Evolutionary conservation across 805 yeast species (phyloP), one percentile per base, ranked within the genome.

Genomic region (Ogataea angusta): DNA sequence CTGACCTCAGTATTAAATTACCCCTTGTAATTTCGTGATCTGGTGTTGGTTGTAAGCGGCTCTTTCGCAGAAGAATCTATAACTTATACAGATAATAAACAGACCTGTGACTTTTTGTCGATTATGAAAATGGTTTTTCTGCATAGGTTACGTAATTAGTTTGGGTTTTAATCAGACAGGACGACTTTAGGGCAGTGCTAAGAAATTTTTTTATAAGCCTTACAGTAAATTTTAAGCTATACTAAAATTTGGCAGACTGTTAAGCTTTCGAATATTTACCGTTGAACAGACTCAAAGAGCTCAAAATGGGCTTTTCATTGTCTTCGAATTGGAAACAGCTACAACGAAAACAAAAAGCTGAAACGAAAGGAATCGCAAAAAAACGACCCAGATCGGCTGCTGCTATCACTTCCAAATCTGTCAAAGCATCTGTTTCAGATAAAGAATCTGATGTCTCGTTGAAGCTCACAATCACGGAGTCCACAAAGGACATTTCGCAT

Each of bases 271-370:
- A 19, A 19, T 19, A 19, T 19, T 7, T 7, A 6, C 9, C 9
- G 21, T 5, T 19, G 9, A 3, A 9, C 21, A 19, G 7, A 7
- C 21, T 19, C 9, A 7, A 19, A 7, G 21, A 19, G 21, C 2
- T 19, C 21, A 19, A 19, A 24, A 45, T 45, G 49, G 19, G 39
- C 12, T 17, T 22, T n/a, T 36, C 37, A 5, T 26, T 52, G 16
- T 49, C 58, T 4, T 47, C 57, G 1, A 57, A 56, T 30, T 56
- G 62, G 60, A 41, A 44, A 24, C 47, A 38, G 30, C 33, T 52
- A 17, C 40, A 36, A 28, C 39, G 40, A 15, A 49, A 45, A 31
- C 48, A 43, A 25, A 40, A 34, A 10, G 18, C 24, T 2, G 27
- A 31, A n/a, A 8, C 13, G 26, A 12, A 27, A 16, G 28, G 36